Evolutionary conservation across 2,329 filamentous ascomycete species (phyloP).

Genomic region (Diaporthe velutina): DNA sequence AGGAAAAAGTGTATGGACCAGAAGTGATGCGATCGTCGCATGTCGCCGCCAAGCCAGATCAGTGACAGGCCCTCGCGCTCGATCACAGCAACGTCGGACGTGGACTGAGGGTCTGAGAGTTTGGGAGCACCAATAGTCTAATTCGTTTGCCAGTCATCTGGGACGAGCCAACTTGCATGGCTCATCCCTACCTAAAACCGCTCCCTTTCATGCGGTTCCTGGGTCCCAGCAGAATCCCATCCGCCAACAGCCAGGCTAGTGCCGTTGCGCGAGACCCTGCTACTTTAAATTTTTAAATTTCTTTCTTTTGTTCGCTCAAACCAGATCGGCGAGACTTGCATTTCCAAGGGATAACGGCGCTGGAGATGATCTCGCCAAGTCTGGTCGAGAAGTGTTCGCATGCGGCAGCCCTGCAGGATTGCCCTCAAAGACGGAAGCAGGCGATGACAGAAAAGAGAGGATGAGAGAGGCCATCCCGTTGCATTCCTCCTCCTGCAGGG

Average conservation of each 20-base stretch:
- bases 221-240: conserved; percentile 22
- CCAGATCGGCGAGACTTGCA: too few relatives aligned
- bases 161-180: conserved; percentile 6
- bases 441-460: background rate
- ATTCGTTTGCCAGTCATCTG: background rate
- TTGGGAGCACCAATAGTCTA: background rate
- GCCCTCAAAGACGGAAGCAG: conserved; percentile 11
- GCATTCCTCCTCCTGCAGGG: conserved; percentile 8
- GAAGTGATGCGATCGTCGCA: conserved; percentile 21
- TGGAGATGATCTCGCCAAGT: background rate
- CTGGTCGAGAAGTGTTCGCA: background rate
- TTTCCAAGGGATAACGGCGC: conserved; percentile 4
- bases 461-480: background rate
- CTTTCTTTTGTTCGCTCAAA: background rate
- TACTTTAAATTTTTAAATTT: background rate
- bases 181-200: conserved; percentile 1
- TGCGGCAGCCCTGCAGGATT: conserved; percentile 12
- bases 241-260: background rate
- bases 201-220: conserved; percentile 17
- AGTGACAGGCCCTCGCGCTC: conserved; percentile 19
- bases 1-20: background rate
- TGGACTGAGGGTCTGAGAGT: background rate
- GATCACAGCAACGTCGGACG: background rate
- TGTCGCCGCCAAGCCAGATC: conserved; percentile 20
- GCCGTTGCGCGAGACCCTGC: background rate